phyloP scores from a whole-genome alignment of 2,329 filamentous ascomycete genomes.

The Lachnellula willkommii region DNA sequence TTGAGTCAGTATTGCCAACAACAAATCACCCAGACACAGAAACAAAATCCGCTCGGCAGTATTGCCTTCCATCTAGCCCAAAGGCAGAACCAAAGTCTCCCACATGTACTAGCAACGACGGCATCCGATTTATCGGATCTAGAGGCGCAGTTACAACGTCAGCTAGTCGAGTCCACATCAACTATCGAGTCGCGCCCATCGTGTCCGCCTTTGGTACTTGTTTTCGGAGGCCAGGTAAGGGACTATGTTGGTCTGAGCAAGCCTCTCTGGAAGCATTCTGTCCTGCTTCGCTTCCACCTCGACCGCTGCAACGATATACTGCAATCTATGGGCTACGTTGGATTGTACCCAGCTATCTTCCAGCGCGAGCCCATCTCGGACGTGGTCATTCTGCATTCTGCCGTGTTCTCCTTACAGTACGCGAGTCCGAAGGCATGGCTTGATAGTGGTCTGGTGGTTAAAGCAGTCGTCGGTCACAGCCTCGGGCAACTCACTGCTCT shows the following conservation, averaged over 20 bases:
- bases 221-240: conserved; percentile 36
- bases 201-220: conserved; percentile 27
- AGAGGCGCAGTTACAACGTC: background rate
- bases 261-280: conserved; percentile 26
- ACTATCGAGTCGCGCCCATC: background rate
- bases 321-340: conserved; percentile 26
- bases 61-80: background rate
- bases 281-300: conserved; percentile 31
- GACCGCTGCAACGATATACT: conserved; percentile 32
- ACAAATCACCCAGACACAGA: background rate
- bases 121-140: background rate
- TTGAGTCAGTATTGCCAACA: background rate
- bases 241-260: conserved; percentile 30
- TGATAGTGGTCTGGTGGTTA: conserved; percentile 28
- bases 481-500: conserved; percentile 35
- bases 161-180: background rate
- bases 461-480: conserved; percentile 35
- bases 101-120: background rate
- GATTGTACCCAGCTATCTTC: conserved; percentile 32
- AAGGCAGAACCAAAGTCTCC: background rate
- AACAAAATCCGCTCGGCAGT: background rate
- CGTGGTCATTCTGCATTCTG: conserved; percentile 33
- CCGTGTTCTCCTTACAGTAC: conserved; percentile 36
- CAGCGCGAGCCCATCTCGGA: conserved; percentile 26
- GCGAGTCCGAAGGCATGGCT: conserved; percentile 35